Evolutionary conservation across 208 protist genomes (phyloP), one percentile per base, ranked within the genome.

Genomic region (Wallacemonas rigidus): DNA sequence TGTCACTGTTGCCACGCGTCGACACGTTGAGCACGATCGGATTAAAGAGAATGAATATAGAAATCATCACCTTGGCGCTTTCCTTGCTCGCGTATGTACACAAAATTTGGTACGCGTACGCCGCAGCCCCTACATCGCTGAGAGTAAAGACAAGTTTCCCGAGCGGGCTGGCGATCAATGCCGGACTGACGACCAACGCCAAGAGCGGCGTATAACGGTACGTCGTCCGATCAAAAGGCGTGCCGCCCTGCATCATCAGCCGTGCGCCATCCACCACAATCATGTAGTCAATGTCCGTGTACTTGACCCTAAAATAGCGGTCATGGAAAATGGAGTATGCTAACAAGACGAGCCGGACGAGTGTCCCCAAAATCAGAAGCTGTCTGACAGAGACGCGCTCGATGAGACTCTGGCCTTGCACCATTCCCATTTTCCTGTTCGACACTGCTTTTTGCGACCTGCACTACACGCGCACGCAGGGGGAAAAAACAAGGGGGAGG

Each of bases 201-300:
- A 98, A 81, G 15, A 98, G 69, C 35, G 97, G 97, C 4, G 97
- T 98, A 81, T 99, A 99, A 47, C 97, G 91, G 80, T 98, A 99
- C 8, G 97, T 99, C 8, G 81, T 83, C 36, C 97, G 89, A 64
- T 94, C 85, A 75, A 96, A 99, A 1, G 97, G 97, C 0, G 81
- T 89, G 39, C 79, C 73, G 14, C 97, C 97, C 15, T 76, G 17
- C n/a, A 86, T 72, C 72, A 98, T 88, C 36, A 89, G 80, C 54
- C 57, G n/a, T 7, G 97, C 95, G 5, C 94, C 97, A 70, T 99
- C 97, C 3, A 97, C 93, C 69, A 98, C 94, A 55, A 99, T 98
- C 79, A 86, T 85, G 77, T 99, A 99, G 82, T 99, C 97, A 36
- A 98, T 97, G 77, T 99, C 97, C 6, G 97, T 98, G 74, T 98